Base-by-base conservation (phyloP, 768 basidiomycete species). In the Dictyophora rubrovolvata region DNA sequence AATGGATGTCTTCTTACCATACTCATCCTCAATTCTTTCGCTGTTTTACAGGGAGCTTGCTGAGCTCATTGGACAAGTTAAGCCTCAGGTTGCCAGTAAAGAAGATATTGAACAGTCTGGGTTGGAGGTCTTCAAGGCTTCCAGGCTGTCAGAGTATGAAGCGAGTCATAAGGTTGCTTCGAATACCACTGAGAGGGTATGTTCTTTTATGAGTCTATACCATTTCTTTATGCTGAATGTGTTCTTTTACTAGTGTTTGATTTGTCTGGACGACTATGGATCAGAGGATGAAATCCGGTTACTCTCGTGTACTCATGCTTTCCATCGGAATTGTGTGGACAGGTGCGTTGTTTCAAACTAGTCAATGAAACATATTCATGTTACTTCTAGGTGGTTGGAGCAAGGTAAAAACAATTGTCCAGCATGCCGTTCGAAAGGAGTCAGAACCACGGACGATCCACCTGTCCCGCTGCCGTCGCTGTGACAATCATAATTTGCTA, bases 391-490 rank as follows among this genome's bases (percentile, higher is more conserved):
- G 61, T 95, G 93, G 91, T 74, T 95, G 35, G 79, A 85, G 68
- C 83, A 79, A 5, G 92, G 93, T 2, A 78, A 84, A 59, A 96
- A 96, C 66, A 91, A 90, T 60, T 96, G 93, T 69, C 93, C 93
- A 35, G 90, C 90, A 7, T 96, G 93, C 73, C 85, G 93, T n/a
- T 60, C 72, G 4, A 69, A 72, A 56, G 73, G 59, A 18, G 59
- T 60, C 21, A 48, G 17, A 37, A 59, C 57, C 36, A 35, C 20
- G 10, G 49, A 59, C 37, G 57, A 59, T 20, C 34, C 16, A 51
- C 57, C 34, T 14, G 42, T n/a, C n/a, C 42, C 42, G 11, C n/a
- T 28, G 21, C 18, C 56, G 22, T 22, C 42, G 28, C 11, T 42
- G 42, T 42, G 14, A 14, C 42, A 42, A 12, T 28, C 42, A 42